Percentiles rank a stretch among this genome's conserved stretches.
Evolutionary conservation across 1,284 basidiomycete genomes (phyloP).

Genomic region (Athelia psychrophila): DNA sequence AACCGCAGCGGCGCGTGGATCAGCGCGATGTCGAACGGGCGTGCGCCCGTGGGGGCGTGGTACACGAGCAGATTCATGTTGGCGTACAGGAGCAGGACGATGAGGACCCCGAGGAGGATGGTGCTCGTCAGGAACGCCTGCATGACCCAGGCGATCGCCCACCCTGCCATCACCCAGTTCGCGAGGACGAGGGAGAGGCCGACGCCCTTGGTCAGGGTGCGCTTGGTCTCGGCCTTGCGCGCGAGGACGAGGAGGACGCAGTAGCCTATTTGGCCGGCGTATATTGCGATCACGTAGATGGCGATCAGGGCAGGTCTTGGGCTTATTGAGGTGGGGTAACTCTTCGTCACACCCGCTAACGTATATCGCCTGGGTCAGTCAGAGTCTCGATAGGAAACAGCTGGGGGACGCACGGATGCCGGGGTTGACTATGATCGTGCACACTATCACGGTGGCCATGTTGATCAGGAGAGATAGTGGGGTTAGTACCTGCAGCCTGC

Average conservation of each 20-base stretch:
- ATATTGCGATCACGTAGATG: constrained; percentile 63
- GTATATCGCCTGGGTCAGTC: background rate
- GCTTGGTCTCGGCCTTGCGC: constrained; percentile 79
- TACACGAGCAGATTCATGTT: constrained; percentile 67
- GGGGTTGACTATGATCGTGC: constrained; percentile 52
- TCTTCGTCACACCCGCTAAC: constrained; percentile 49
- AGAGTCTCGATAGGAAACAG: background rate
- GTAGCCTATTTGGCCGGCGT: constrained; percentile 72
- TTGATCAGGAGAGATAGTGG: constrained; percentile 76
- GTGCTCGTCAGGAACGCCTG: constrained; percentile 61
- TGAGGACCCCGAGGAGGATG: constrained; percentile 56
- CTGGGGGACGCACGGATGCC: constrained; percentile 42
- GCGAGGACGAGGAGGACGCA: constrained; percentile 74
- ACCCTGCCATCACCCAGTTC: constrained; percentile 81
- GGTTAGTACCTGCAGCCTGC: constrained; percentile 73
- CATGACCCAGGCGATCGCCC: constrained; percentile 82
- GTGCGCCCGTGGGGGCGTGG: constrained; percentile 51
- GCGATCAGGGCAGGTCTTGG: constrained; percentile 65
- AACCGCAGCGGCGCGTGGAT: constrained; percentile 75
- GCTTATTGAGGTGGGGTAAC: constrained; percentile 71
- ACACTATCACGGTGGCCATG: constrained; percentile 58
- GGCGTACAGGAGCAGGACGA: constrained; percentile 61
- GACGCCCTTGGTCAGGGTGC: constrained; percentile 70
- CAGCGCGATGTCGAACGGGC: constrained; percentile 62
- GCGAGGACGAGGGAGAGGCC: constrained; percentile 76